phyloP scores from a whole-genome alignment of 2,329 filamentous ascomycete genomes.

The Amauroascus verrucosus region DNA sequence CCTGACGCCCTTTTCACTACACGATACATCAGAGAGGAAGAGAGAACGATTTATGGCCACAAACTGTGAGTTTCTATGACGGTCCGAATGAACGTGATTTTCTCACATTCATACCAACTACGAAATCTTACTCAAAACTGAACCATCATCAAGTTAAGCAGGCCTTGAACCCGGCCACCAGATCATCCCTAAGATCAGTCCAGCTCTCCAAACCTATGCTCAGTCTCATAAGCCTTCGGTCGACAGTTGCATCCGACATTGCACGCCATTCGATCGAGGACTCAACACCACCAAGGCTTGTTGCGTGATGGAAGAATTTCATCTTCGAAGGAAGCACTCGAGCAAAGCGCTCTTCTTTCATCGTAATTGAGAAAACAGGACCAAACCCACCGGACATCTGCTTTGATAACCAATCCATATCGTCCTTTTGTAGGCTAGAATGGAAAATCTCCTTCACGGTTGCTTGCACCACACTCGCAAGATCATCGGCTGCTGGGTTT shows the following conservation, averaged over 20 bases:
- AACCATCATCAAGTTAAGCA: conserved; percentile 30
- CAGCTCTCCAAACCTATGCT: conserved; percentile 80
- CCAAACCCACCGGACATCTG: conserved; percentile 92
- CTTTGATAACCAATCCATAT: conserved; percentile 60
- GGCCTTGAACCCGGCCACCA: conserved; percentile 55
- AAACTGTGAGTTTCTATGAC: no score
- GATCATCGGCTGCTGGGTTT: conserved; percentile 31
- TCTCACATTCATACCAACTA: no score
- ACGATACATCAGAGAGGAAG: no score
- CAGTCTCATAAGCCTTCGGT: conserved; percentile 62
- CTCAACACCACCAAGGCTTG: conserved; percentile 86
- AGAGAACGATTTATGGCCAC: no score
- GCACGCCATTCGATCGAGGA: conserved; percentile 92
- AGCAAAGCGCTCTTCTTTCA: conserved; percentile 53
- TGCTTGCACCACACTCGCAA: conserved; percentile 39
- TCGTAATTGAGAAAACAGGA: conserved; percentile 70
- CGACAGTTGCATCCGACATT: conserved; percentile 69
- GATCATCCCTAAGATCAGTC: conserved; percentile 71
- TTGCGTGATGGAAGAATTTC: conserved; percentile 83
- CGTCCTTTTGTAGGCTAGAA: conserved; percentile 64
- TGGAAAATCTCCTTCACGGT: conserved; percentile 58
- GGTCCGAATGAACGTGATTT: no score
- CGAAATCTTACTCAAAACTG: no score
- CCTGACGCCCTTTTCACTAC: no score
- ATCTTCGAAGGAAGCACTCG: conserved; percentile 65